Conservation (phyloP, 2,329 filamentous ascomycete genomes). For the Alternaria incomplexa region DNA sequence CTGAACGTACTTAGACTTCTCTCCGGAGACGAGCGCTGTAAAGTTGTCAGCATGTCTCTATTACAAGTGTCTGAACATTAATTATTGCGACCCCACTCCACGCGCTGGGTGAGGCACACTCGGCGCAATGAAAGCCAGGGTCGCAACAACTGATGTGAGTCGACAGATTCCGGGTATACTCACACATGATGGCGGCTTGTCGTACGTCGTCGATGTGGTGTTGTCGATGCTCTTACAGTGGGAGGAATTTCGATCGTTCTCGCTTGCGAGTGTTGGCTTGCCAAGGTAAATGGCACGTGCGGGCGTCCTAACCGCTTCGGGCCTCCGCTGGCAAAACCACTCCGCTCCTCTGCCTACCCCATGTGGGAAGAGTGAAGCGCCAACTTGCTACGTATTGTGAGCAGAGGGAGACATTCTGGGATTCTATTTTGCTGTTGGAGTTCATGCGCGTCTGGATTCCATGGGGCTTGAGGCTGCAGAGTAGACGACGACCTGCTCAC, state of each 20-base stretch:
- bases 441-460: neutral
- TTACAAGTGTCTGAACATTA: slow-evolving; percentile 1
- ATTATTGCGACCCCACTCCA: slow-evolving; percentile 8
- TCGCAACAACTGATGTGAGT: slow-evolving; percentile 2
- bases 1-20: slow-evolving; percentile 68
- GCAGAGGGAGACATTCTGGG: neutral
- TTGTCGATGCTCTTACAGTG: slow-evolving; percentile 33
- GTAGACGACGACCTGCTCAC: neutral
- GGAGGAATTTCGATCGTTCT: slow-evolving; percentile 18
- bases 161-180: slow-evolving; percentile 25
- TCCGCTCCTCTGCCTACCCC: neutral
- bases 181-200: slow-evolving; percentile 50
- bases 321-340: neutral
- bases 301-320: neutral
- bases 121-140: neutral
- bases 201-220: slow-evolving; percentile 43
- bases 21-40: slow-evolving; percentile 76
- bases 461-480: neutral
- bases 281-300: slow-evolving; percentile 4
- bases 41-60: slow-evolving; percentile 34
- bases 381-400: neutral
- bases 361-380: neutral
- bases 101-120: neutral
- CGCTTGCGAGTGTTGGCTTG: slow-evolving; percentile 6
- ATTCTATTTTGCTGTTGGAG: neutral